Percentiles rank a stretch among this genome's conserved stretches.
These are phyloP conservation scores for Glaciozyma antarctica DNA, from an alignment of 768 basidiomycete species.

Conservation along the genomic window DNA sequence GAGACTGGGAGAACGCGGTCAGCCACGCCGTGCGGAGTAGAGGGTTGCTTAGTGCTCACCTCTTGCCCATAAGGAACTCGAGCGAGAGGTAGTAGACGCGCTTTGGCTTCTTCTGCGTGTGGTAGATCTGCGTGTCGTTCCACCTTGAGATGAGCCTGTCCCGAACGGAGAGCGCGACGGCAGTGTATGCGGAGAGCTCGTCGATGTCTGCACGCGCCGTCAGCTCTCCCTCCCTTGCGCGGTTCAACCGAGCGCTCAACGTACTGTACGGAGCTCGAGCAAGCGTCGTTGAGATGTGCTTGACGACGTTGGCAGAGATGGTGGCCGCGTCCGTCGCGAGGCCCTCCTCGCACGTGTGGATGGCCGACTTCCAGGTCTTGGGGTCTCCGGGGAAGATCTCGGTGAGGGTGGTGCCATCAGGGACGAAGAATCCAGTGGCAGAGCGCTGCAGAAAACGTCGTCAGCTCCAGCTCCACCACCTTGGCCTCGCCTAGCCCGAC, in stretches of 20 bases:
- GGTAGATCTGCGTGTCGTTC: constrained; percentile 33
- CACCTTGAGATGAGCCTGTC: constrained; percentile 54
- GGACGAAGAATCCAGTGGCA: too few relatives aligned
- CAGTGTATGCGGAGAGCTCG: constrained; percentile 81
- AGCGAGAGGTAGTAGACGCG: constrained; percentile 49
- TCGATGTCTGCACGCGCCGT: constrained; percentile 64
- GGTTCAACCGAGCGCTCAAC: not conserved
- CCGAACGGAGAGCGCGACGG: constrained; percentile 73
- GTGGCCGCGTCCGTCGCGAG: constrained; percentile 6
- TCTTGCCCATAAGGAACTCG: constrained; percentile 17
- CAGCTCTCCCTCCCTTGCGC: constrained; percentile 79
- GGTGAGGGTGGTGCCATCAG: too few relatives aligned
- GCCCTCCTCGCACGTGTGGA: constrained; percentile 6
- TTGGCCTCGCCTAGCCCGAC: too few relatives aligned
- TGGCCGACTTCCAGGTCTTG: constrained; percentile 20
- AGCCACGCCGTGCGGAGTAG: too few relatives aligned
- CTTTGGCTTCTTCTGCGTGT: constrained; percentile 41
- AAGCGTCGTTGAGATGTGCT: constrained; percentile 52
- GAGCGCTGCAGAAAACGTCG: too few relatives aligned
- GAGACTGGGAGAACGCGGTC: too few relatives aligned
- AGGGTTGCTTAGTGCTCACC: constrained; percentile 64
- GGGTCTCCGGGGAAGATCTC: constrained; percentile 27
- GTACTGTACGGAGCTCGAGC: constrained; percentile 79
- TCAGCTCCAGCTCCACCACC: too few relatives aligned
- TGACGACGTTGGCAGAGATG: constrained; percentile 17